These are phyloP conservation scores for Mitragyna speciosa DNA, from an alignment of 257 asterid species.

Conservation along the genomic window DNA sequence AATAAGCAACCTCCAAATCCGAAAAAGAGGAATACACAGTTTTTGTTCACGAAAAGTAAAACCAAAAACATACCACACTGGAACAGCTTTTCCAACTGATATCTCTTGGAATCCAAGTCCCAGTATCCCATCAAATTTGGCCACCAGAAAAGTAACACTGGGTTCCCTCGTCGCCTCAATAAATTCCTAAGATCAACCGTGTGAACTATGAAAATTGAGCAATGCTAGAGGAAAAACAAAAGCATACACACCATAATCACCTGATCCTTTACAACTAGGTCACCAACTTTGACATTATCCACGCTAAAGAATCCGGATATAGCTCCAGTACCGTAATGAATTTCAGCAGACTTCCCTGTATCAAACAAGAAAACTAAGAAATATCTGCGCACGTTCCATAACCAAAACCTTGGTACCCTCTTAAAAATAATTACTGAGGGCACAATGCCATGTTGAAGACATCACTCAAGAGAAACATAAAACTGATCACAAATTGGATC, in stretches of 20 bases:
- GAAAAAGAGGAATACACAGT: background rate
- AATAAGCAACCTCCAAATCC: background rate
- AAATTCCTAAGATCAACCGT: conserved; percentile 53
- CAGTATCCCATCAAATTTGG: conserved; percentile 90
- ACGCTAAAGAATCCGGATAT: conserved; percentile 89
- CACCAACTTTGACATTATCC: conserved; percentile 79
- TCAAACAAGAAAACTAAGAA: background rate
- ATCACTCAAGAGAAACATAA: too few relatives aligned
- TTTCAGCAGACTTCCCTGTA: conserved; percentile 84
- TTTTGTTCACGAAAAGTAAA: background rate
- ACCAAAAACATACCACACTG: conserved; percentile 61
- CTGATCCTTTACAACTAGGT: conserved; percentile 73
- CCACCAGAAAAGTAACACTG: conserved; percentile 81
- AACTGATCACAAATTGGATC: background rate
- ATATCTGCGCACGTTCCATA: background rate
- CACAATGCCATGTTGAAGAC: background rate
- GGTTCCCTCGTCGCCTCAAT: conserved; percentile 95
- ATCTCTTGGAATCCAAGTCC: conserved; percentile 96
- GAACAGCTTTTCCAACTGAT: conserved; percentile 83
- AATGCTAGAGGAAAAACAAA: conserved; percentile 10
- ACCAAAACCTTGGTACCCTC: background rate
- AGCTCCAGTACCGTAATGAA: conserved; percentile 92
- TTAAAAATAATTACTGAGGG: background rate
- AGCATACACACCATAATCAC: conserved; percentile 26
- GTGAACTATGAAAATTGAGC: conserved; percentile 14